Percentiles rank a stretch among this genome's conserved stretches.
These are phyloP conservation scores for Nicotiana otophora DNA, from an alignment of 257 asterid species.

Conservation along the genomic window DNA sequence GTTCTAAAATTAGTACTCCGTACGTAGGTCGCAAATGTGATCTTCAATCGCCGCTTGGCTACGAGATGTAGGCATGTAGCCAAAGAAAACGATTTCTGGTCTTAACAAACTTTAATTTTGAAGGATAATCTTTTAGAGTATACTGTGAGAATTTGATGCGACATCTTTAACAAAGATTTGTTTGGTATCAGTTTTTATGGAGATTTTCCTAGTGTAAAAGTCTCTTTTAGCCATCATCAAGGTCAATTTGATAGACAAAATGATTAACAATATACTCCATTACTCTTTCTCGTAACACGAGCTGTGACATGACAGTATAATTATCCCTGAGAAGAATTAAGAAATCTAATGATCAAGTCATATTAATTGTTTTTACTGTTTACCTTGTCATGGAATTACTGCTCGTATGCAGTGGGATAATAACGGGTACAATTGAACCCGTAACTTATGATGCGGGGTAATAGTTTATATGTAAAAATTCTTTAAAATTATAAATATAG, in stretches of 20 bases:
- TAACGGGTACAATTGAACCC: too few species aligned
- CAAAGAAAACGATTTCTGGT: neutral
- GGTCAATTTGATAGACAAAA: neutral
- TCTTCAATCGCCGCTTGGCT: neutral
- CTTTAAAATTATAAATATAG: too few species aligned
- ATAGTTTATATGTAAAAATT: too few species aligned
- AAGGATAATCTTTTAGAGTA: neutral
- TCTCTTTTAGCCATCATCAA: neutral
- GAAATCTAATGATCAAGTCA: neutral
- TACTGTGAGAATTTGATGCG: neutral
- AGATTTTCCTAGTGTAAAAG: neutral
- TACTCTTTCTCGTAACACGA: neutral
- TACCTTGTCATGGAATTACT: neutral
- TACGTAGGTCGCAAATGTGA: too few species aligned
- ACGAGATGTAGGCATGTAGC: neutral
- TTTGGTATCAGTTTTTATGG: neutral
- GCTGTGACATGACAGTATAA: neutral
- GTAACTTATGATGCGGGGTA: too few species aligned
- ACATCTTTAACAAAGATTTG: neutral
- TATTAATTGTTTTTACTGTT: neutral
- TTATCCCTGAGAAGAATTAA: neutral
- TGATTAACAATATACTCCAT: neutral
- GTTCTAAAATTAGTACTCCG: too few species aligned
- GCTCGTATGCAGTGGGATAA: too few species aligned
- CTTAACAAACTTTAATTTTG: neutral